Evolutionary conservation across 495 filamentous ascomycete species (phyloP), one percentile per base, ranked within the genome.

Genomic region (Bryoglossum gracile): DNA sequence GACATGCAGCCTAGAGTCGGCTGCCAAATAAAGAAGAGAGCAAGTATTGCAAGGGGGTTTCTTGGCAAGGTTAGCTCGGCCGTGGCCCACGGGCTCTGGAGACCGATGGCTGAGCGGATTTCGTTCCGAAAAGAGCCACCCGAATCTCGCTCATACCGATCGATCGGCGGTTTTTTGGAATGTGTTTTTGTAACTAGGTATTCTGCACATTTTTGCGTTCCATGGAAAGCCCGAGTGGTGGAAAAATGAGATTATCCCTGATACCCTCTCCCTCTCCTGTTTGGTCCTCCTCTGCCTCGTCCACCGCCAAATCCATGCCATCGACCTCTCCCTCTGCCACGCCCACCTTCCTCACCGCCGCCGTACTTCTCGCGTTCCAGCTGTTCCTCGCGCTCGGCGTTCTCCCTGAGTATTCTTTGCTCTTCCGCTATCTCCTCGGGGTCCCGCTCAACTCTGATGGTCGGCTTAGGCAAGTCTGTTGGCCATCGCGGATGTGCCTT

Each of bases 401-500:
- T 68, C 54, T 61, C 64, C 54, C 50, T 57, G 25, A 55, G 51
- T 53, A 54, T 43, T 24, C 48, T 47, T 45, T 62, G 53, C 36
- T 58, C 58, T 40, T 60, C 57, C 14, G 50, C 58, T 8, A 60
- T 41, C 28, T 60, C 60, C 34, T 57, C 60, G 5, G 51, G 46
- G 41, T 55, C 52, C 36, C 41, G 44, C 24, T 59, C 58, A 14
- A 63, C 42, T 22, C 23, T 54, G 1, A 61, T 45, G 3, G 54
- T 59, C 3, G 89, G 88, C 58, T 78, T 80, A 54, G 83, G 80
- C 50, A 96, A 73, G 24, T 82, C 76, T 49, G 68, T 72, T 18
- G 86, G 78, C 84, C 87, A 97, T 23, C 78, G 69, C 8, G 90
- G 78, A 68, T 98, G 92, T 3, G 87, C 86, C 50, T 77, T 75